Conservation (phyloP, 148 eudicot genomes). For the Simmondsia chinensis region DNA sequence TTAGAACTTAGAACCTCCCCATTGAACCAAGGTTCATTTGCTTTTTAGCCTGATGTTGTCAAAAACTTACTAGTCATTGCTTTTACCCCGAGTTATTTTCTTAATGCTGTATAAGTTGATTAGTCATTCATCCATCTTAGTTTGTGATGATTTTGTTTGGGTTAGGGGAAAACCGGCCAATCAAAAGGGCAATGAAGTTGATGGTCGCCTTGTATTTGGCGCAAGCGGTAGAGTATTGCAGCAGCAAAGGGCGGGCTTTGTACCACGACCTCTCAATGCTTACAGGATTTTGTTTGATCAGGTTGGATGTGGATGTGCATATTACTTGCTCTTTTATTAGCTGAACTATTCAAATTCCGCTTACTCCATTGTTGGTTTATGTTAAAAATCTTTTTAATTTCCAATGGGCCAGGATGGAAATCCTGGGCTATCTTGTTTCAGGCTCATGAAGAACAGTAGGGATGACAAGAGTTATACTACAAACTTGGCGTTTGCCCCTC, state of each 20-base stretch:
- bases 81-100: too few relatives aligned
- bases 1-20: too few relatives aligned
- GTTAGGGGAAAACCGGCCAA: conserved; percentile 83
- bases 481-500: conserved; percentile 87
- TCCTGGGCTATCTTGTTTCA: conserved; percentile 89
- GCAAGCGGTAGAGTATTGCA: conserved; percentile 78
- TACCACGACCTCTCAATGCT: conserved; percentile 87
- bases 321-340: too few relatives aligned
- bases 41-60: too few relatives aligned
- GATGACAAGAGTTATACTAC: conserved; percentile 88
- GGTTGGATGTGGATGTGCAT: too few relatives aligned
- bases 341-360: background rate
- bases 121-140: background rate
- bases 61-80: too few relatives aligned
- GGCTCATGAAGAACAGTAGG: conserved; percentile 78
- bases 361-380: background rate
- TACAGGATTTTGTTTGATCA: conserved; percentile 88
- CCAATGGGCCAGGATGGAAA: conserved; percentile 56
- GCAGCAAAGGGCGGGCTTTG: conserved; percentile 59
- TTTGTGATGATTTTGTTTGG: conserved; percentile 1
- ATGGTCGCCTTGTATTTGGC: conserved; percentile 73
- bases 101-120: too few relatives aligned
- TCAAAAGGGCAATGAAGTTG: conserved; percentile 91
- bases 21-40: too few relatives aligned
- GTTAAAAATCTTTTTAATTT: conserved; percentile 1